phyloP scores from a whole-genome alignment of 345 rosid genomes.

The Eucalyptus guilfoylei region DNA sequence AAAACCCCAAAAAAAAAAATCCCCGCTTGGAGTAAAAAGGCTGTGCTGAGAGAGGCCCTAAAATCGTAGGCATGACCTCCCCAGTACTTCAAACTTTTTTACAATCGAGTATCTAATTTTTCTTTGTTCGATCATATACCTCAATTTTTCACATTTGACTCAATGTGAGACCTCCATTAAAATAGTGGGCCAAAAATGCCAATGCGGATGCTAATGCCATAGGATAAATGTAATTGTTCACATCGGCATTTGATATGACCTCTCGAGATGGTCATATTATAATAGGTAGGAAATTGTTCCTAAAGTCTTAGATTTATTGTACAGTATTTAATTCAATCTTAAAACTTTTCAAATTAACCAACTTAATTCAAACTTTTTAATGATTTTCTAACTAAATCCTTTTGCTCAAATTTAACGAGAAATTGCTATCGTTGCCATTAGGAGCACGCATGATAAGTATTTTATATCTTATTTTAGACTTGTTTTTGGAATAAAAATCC shows the following conservation, averaged over 20 bases:
- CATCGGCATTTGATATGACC: neutral
- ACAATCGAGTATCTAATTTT: neutral
- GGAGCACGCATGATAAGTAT: fast-evolving
- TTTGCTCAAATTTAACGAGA: neutral
- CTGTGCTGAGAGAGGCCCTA: neutral
- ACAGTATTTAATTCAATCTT: neutral
- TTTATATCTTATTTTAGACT: no score
- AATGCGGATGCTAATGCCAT: neutral
- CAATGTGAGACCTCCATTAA: neutral
- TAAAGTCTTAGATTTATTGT: no score
- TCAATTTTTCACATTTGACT: neutral
- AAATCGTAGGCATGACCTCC: neutral
- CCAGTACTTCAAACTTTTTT: neutral
- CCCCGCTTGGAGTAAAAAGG: neutral
- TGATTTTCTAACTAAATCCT: neutral
- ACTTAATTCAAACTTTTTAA: no score
- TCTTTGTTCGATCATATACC: neutral
- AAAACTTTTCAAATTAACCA: neutral
- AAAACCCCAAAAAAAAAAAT: no score
- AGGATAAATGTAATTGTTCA: neutral
- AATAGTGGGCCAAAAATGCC: neutral
- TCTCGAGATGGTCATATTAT: neutral
- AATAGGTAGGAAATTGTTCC: neutral
- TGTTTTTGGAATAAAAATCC: fast-evolving
- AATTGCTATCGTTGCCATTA: neutral